A percentile compares a stretch with the other conserved stretches of the same genome.
These are phyloP conservation scores for Cyberlindnera japonica DNA, from an alignment of 805 yeast species.

Conservation along the genomic window DNA sequence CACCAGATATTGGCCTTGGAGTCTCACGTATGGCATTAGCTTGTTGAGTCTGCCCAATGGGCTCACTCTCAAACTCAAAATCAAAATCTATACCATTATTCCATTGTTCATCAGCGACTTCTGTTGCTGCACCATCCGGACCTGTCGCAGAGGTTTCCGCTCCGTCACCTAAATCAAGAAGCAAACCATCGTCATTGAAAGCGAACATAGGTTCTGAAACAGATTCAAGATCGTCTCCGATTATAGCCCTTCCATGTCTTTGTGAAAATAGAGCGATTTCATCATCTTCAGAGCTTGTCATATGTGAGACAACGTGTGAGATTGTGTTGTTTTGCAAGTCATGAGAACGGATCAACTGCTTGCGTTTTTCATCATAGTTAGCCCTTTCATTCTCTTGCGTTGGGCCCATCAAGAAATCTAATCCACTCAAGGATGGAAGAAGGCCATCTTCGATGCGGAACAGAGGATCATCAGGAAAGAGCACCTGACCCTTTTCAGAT, in stretches of 20 bases:
- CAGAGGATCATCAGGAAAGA: slow-evolving; percentile 36
- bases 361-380: neutral
- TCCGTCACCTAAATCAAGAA: slow-evolving; percentile 16
- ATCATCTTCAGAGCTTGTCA: slow-evolving; percentile 5
- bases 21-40: no score
- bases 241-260: neutral
- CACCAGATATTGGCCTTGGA: slow-evolving; percentile 7
- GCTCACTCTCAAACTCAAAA: slow-evolving; percentile 10
- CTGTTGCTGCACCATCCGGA: slow-evolving; percentile 13
- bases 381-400: neutral
- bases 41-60: no score
- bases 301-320: slow-evolving; percentile 8
- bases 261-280: slow-evolving; percentile 5
- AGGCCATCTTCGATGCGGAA: slow-evolving; percentile 34
- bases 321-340: slow-evolving; percentile 21
- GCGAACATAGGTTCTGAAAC: slow-evolving; percentile 23
- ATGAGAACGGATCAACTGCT: slow-evolving; percentile 11
- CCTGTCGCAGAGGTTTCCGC: slow-evolving; percentile 2
- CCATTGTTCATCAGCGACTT: slow-evolving; percentile 5
- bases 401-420: slow-evolving; percentile 16
- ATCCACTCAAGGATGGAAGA: slow-evolving; percentile 23
- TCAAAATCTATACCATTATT: slow-evolving; percentile 6
- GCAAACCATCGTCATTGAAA: slow-evolving; percentile 27
- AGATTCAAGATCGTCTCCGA: slow-evolving; percentile 17
- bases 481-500: slow-evolving; percentile 9